Conservation (phyloP, 768 basidiomycete genomes). For the Macrolepiota fuliginosa region DNA sequence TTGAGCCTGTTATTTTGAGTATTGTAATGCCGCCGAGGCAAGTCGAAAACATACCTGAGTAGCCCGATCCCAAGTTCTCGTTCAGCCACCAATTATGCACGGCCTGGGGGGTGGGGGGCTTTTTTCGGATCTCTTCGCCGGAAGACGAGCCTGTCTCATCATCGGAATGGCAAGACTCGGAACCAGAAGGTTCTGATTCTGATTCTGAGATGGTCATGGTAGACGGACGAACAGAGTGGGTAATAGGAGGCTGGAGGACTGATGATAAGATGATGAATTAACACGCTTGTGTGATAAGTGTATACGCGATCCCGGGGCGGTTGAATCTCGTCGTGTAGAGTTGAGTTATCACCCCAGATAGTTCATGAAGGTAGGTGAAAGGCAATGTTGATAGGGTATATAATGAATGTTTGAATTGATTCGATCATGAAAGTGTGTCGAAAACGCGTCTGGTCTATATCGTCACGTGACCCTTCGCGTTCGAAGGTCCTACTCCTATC, state of each 20-base stretch:
- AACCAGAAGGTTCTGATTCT: constrained; percentile 5
- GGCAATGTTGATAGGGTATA: not conserved
- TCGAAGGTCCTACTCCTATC: too few relatives aligned
- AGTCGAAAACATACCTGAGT: constrained; percentile 52
- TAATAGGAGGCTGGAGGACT: not conserved
- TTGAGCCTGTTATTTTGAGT: constrained; percentile 48
- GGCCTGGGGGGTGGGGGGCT: constrained; percentile 28
- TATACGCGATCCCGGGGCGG: not conserved
- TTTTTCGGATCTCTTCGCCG: constrained; percentile 4
- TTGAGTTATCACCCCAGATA: not conserved
- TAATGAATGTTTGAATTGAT: not conserved
- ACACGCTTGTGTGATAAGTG: not conserved
- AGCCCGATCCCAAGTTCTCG: constrained; percentile 65
- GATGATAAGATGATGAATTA: not conserved
- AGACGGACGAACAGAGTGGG: not conserved
- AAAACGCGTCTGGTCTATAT: not conserved
- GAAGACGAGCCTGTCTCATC: constrained; percentile 5
- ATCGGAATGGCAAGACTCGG: constrained; percentile 16
- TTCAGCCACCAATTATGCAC: constrained; percentile 64
- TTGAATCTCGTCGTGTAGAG: not conserved
- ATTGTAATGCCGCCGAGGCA: not conserved
- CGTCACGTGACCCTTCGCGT: not conserved
- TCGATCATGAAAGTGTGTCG: not conserved
- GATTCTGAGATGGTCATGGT: constrained; percentile 15
- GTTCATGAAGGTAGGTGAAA: not conserved